A percentile compares a stretch with the other conserved stretches of the same genome.
These are phyloP conservation scores for Xylona heveae DNA, from an alignment of 495 filamentous ascomycete species.

Conservation along the genomic window DNA sequence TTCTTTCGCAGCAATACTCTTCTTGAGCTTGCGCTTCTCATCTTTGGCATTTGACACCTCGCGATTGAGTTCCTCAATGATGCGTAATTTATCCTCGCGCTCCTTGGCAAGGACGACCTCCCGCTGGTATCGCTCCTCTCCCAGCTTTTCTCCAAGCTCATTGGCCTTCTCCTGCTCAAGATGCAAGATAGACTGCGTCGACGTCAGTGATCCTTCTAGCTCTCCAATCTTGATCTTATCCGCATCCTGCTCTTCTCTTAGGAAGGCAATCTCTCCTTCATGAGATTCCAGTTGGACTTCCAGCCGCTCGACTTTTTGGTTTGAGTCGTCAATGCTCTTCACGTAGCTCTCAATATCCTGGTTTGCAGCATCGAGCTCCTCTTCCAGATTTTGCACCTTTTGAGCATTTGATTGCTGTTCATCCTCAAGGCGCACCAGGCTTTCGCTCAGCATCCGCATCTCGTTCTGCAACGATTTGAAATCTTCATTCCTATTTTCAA, in stretches of 20 bases:
- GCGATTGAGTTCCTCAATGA: slow-evolving; percentile 68
- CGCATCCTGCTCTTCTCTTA: slow-evolving; percentile 89
- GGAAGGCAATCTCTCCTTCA: slow-evolving; percentile 82
- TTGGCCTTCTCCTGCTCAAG: slow-evolving; percentile 62
- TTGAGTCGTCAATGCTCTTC: slow-evolving; percentile 52
- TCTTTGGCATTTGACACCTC: slow-evolving; percentile 69
- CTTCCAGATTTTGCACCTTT: slow-evolving; percentile 49
- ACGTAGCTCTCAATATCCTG: slow-evolving; percentile 60
- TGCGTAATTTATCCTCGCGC: slow-evolving; percentile 66
- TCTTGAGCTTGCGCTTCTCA: slow-evolving; percentile 58
- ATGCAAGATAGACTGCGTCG: slow-evolving; percentile 43
- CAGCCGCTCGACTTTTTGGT: slow-evolving; percentile 65
- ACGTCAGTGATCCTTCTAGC: slow-evolving; percentile 60
- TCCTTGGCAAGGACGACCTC: slow-evolving; percentile 69
- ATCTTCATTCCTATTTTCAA: slow-evolving; percentile 56
- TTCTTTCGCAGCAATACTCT: slow-evolving; percentile 62
- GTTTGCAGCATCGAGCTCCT: slow-evolving; percentile 53
- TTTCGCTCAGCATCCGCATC: slow-evolving; percentile 76
- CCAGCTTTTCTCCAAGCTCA: slow-evolving; percentile 58
- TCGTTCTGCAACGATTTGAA: slow-evolving; percentile 71
- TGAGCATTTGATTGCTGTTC: slow-evolving; percentile 47
- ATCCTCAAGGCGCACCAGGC: slow-evolving; percentile 68
- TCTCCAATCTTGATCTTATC: slow-evolving; percentile 98
- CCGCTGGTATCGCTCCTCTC: slow-evolving; percentile 62
- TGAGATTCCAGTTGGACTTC: slow-evolving; percentile 81